A percentile compares a stretch with the other conserved stretches of the same genome.
These are phyloP conservation scores for Papiliotrema terrestris DNA, from an alignment of 1,284 basidiomycete genomes.

Conservation along the genomic window DNA sequence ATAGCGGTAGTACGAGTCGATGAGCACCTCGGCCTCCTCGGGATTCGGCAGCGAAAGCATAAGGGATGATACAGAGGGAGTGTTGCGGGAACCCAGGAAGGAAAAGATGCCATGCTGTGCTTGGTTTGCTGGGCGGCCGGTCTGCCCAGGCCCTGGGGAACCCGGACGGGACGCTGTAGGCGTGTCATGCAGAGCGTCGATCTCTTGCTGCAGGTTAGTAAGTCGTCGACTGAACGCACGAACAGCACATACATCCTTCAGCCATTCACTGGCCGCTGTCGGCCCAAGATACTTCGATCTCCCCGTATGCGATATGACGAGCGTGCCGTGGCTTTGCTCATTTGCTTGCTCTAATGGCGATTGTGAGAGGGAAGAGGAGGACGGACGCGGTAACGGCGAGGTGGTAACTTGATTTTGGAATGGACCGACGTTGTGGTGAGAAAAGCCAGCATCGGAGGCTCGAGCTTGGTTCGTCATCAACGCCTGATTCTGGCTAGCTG, in stretches of 20 bases:
- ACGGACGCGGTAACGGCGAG: no score
- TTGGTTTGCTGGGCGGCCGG: background rate
- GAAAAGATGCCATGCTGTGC: background rate
- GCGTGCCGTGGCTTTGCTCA: conserved; percentile 33
- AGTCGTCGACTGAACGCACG: no score
- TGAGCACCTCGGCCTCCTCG: conserved; percentile 10
- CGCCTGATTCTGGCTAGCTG: no score
- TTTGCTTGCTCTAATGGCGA: no score
- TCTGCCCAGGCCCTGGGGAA: background rate
- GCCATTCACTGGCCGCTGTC: conserved; percentile 39
- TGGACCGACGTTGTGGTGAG: no score
- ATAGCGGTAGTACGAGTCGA: conserved; percentile 16
- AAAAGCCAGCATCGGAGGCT: no score
- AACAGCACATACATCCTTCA: conserved; percentile 37
- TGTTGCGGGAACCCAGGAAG: conserved; percentile 1
- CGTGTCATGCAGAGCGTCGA: conserved; percentile 4
- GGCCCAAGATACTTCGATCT: conserved; percentile 35
- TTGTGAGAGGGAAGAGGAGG: no score
- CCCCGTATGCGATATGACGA: conserved; percentile 29
- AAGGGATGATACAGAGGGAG: background rate
- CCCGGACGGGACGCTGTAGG: background rate
- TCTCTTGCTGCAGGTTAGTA: conserved; percentile 24
- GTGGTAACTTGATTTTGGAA: no score
- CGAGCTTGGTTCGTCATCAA: no score
- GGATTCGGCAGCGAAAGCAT: conserved; percentile 6